Evolutionary conservation across 2,329 filamentous ascomycete species (phyloP).

Genomic region (Cladosporium halotolerans): DNA sequence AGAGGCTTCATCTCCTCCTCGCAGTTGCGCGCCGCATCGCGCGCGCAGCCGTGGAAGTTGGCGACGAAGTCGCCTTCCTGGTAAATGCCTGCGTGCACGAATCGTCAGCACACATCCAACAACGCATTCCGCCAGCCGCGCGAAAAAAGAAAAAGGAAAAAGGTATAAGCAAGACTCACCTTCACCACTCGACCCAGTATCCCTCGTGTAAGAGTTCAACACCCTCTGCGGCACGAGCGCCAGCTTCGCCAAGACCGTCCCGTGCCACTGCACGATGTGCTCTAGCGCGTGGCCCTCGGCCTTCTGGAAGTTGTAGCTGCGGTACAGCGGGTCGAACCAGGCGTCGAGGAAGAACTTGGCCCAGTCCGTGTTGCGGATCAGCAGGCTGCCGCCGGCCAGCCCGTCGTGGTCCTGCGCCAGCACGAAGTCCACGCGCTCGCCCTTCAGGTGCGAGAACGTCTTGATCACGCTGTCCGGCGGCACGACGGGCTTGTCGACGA

Average conservation of each 20-base stretch:
- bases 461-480: conserved; percentile 96
- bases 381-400: conserved; percentile 67
- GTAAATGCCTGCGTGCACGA: conserved; percentile 44
- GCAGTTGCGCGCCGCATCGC: conserved; percentile 53
- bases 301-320: conserved; percentile 93
- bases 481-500: conserved; percentile 78
- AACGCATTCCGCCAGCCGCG: too few species aligned
- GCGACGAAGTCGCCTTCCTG: conserved; percentile 80
- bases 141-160: neutral
- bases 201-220: conserved; percentile 69
- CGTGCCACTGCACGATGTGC: conserved; percentile 70
- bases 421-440: conserved; percentile 71
- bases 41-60: conserved; percentile 67
- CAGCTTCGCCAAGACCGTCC: conserved; percentile 84
- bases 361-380: conserved; percentile 82
- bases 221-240: conserved; percentile 80
- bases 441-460: conserved; percentile 77
- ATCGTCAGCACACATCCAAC: conserved; percentile 18
- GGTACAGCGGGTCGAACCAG: conserved; percentile 93
- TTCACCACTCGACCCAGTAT: conserved; percentile 29
- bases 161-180: conserved; percentile 15
- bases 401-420: conserved; percentile 80
- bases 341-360: conserved; percentile 86
- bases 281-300: conserved; percentile 85
- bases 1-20: conserved; percentile 58